Evolutionary conservation across 148 eudicot species (phyloP).

Genomic region (Chenopodium suecicum): DNA sequence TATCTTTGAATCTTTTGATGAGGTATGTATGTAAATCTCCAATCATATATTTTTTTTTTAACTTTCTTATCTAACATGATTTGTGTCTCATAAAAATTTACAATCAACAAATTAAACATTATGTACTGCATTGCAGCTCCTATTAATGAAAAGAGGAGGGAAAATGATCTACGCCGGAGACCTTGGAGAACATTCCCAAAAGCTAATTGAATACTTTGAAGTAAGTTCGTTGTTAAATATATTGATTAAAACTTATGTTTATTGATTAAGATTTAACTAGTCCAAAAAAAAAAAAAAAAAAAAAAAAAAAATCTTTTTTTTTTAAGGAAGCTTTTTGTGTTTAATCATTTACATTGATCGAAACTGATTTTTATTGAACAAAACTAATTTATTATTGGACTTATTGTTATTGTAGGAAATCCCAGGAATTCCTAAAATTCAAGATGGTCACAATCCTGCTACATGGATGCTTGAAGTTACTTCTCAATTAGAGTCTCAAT

Average conservation of each 20-base stretch:
- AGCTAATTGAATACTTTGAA: slow-evolving; percentile 67
- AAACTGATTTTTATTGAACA: too few species aligned
- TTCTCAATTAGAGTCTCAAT: slow-evolving; percentile 42
- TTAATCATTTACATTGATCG: too few species aligned
- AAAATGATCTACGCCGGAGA: slow-evolving; percentile 22
- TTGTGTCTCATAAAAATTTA: too few species aligned
- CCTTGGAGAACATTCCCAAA: slow-evolving; percentile 22
- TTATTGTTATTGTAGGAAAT: slow-evolving; percentile 37
- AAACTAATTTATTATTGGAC: too few species aligned
- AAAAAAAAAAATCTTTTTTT: too few species aligned
- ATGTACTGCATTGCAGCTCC: slow-evolving; percentile 6
- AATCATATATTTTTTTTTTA: too few species aligned
- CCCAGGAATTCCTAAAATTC: slow-evolving; percentile 55
- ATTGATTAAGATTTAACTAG: too few species aligned
- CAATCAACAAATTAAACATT: background rate
- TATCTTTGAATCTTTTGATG: slow-evolving; percentile 85
- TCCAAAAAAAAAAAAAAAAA: too few species aligned
- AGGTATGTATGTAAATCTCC: slow-evolving; percentile 30
- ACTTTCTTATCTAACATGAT: background rate
- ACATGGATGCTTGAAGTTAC: slow-evolving; percentile 83
- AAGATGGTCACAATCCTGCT: slow-evolving; percentile 68
- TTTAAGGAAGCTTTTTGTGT: too few species aligned
- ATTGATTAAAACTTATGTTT: too few species aligned
- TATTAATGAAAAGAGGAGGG: slow-evolving; percentile 28
- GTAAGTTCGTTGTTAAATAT: slow-evolving; percentile 19